phyloP scores from a whole-genome alignment of 768 basidiomycete species.

The Phlegmacium glaucopus region DNA sequence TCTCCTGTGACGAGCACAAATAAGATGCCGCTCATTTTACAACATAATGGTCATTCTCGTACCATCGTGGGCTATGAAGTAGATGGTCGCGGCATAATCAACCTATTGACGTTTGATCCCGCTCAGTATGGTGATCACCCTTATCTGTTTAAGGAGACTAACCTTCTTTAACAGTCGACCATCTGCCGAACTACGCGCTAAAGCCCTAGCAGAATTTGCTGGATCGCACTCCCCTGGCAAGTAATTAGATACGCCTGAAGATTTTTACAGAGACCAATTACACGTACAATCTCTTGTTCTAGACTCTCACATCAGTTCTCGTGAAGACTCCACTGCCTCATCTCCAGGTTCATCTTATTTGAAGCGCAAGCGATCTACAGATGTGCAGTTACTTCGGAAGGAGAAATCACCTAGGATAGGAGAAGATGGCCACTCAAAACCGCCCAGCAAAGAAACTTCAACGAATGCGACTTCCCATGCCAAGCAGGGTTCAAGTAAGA shows the following conservation, averaged over 20 bases:
- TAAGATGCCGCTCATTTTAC: slow-evolving; percentile 79
- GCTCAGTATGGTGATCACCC: slow-evolving; percentile 42
- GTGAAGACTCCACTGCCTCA: slow-evolving; percentile 1
- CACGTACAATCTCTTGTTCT: too few species aligned
- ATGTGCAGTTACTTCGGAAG: background rate
- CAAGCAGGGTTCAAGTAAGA: too few species aligned
- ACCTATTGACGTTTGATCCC: slow-evolving; percentile 79
- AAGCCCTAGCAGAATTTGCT: slow-evolving; percentile 15
- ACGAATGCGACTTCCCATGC: background rate
- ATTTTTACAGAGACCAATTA: too few species aligned
- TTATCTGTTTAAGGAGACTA: background rate
- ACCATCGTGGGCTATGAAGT: slow-evolving; percentile 84
- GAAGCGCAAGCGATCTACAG: slow-evolving; percentile 19
- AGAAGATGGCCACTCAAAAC: background rate
- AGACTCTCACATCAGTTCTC: background rate
- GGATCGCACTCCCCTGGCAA: too few species aligned
- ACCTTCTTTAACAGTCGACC: slow-evolving; percentile 9
- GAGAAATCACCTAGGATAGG: slow-evolving; percentile 1
- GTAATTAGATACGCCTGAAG: too few species aligned
- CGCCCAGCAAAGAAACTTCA: background rate
- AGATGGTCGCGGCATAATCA: slow-evolving; percentile 49
- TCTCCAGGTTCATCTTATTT: slow-evolving; percentile 6
- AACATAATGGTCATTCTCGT: slow-evolving; percentile 84
- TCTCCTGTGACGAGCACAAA: slow-evolving; percentile 53
- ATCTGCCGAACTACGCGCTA: slow-evolving; percentile 14